Base-by-base conservation (phyloP, 176 grass and related monocot species). In the Themeda triandra region DNA sequence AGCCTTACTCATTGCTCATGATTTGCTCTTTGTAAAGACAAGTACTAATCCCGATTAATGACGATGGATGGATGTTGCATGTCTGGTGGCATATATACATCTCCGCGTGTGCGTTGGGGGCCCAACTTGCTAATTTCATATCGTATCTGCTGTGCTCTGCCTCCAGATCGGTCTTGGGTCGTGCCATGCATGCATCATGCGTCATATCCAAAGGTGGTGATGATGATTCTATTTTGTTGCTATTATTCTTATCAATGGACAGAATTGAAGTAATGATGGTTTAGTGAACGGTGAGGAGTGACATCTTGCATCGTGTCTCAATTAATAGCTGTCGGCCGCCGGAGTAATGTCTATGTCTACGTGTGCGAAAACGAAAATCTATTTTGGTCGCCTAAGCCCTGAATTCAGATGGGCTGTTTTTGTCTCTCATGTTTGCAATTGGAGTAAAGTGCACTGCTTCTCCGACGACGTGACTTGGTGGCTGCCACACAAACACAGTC, bases 11-110 rank as follows among this genome's bases (percentile, higher is more conserved):
- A 44, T 79, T 28, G 49, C 5, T 2, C 24, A 77, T 81, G 85
- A 66, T 31, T 33, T 23, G 18, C 10, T 13, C 36, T 32, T 32
- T 37, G 27, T 30, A 28, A 51, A 28, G 13, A 69, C 4, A 33
- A 71, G 44, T 29, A 44, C 46, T n/a, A 17, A 74, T 73, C 37
- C 30, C 23, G 60, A 83, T 63, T 74, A 73, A 12, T 25, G 25
- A 51, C 64, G 59, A 39, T 12, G 23, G 9, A 69, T 12, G 23
- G 9, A 69, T 69, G 25, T 58, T 39, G 72, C 31, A 49, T 54
- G 64, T 88, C 13, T 30, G 80, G 81, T 78, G 66, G 74, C 74
- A 42, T 54, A 42, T 54, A 74, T 84, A 48, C 32, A 72, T 41
- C 80, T 88, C 75, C 19, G 4, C 6, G 12, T 82, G 74, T 39